These are phyloP conservation scores for Gloeopeniophorella convolvens DNA, from an alignment of 768 basidiomycete species.

Conservation along the genomic window DNA sequence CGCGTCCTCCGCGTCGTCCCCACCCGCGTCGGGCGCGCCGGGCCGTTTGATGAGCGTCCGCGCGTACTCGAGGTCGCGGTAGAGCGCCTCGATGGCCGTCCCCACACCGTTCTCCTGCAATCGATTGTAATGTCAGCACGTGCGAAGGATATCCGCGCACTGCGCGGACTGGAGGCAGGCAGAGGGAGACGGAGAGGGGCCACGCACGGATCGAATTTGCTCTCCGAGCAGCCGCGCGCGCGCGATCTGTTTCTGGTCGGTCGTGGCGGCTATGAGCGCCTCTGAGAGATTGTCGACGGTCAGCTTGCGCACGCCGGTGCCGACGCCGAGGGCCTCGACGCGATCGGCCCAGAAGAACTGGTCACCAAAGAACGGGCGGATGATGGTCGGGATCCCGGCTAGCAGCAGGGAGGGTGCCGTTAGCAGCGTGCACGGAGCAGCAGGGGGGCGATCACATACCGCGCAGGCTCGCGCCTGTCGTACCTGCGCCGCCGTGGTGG, in stretches of 20 bases:
- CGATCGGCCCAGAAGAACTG: slow-evolving; percentile 98
- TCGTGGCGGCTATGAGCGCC: slow-evolving; percentile 76
- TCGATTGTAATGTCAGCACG: background rate
- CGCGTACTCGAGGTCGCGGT: slow-evolving; percentile 94
- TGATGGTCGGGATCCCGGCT: slow-evolving; percentile 94
- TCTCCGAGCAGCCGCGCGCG: slow-evolving; percentile 82
- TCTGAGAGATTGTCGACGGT: slow-evolving; percentile 72
- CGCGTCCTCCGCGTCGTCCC: slow-evolving; percentile 31
- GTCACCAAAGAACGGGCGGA: slow-evolving; percentile 97
- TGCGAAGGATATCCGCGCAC: no score
- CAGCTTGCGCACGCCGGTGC: slow-evolving; percentile 80
- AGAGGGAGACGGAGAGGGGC: background rate
- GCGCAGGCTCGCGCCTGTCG: slow-evolving; percentile 89
- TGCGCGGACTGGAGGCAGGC: no score
- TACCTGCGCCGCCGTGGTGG: slow-evolving; percentile 97
- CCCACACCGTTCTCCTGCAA: slow-evolving; percentile 88
- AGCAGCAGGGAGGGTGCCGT: slow-evolving; percentile 8
- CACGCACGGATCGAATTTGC: slow-evolving; percentile 70
- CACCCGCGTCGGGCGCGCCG: slow-evolving; percentile 21
- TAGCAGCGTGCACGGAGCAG: background rate
- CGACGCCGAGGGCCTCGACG: slow-evolving; percentile 93
- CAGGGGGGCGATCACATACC: slow-evolving; percentile 54
- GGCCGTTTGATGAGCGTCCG: slow-evolving; percentile 72
- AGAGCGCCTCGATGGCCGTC: slow-evolving; percentile 91
- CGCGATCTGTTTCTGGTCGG: slow-evolving; percentile 81